phyloP scores from a whole-genome alignment of 2,329 filamentous ascomycete species.

The Claviceps pazoutovae region DNA sequence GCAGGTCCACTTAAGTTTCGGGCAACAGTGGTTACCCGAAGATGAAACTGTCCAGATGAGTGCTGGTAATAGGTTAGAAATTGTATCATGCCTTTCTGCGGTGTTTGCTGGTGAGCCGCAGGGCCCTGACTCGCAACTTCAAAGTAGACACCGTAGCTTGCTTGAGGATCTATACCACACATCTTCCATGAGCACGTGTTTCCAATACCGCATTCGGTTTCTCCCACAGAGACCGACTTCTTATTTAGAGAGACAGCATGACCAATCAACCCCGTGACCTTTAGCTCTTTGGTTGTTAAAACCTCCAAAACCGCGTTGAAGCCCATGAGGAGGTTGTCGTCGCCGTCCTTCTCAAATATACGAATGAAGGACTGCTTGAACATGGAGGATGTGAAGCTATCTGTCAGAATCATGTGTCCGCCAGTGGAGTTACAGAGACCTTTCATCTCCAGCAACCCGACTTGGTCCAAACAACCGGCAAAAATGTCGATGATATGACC shows the following conservation, averaged over 20 bases:
- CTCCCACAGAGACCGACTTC: conserved; percentile 90
- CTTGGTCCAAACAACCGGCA: conserved; percentile 91
- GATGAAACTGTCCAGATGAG: conserved; percentile 87
- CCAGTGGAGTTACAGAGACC: conserved; percentile 90
- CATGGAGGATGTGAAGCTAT: conserved; percentile 97
- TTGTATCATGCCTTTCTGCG: conserved; percentile 91
- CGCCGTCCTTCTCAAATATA: conserved; percentile 90
- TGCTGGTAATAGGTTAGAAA: conserved; percentile 99
- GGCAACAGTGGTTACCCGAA: conserved; percentile 87
- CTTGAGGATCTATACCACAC: conserved; percentile 89
- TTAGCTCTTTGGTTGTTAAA: conserved; percentile 92
- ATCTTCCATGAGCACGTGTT: conserved; percentile 99
- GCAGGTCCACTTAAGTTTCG: conserved; percentile 84
- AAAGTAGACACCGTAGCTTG: conserved; percentile 94
- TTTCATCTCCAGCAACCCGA: conserved; percentile 96
- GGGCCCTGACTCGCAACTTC: conserved; percentile 92
- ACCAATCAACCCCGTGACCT: conserved; percentile 93
- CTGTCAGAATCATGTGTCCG: conserved; percentile 94
- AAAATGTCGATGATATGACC: conserved; percentile 97
- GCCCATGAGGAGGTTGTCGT: conserved; percentile 92
- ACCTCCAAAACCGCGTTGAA: conserved; percentile 96
- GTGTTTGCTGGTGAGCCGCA: conserved; percentile 69
- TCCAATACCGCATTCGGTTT: conserved; percentile 95
- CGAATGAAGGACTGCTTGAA: conserved; percentile 98
- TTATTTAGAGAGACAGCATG: conserved; percentile 96